Percentiles rank a stretch among this genome's conserved stretches.
Conservation (phyloP, 352 stramenopile genomes). For the Albugo candida region DNA sequence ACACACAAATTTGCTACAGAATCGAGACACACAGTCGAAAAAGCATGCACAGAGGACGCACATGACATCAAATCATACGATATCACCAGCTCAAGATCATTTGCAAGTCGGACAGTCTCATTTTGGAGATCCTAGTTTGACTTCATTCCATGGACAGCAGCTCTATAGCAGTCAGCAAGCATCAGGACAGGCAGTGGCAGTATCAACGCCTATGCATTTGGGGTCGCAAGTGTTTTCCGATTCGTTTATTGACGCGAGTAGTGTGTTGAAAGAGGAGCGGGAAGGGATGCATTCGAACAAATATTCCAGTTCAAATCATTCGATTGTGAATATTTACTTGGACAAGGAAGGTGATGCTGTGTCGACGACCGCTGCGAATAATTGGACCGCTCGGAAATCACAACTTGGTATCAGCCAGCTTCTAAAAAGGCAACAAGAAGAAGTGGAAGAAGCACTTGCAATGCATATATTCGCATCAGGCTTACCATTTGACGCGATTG, state of each 20-base stretch:
- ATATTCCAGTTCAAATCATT: too few relatives aligned
- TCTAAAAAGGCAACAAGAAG: conserved; percentile 41
- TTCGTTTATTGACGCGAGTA: neutral
- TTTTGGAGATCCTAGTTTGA: neutral
- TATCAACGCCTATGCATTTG: neutral
- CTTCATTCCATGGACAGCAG: neutral
- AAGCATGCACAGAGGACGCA: too few relatives aligned
- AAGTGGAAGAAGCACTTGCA: conserved; percentile 52
- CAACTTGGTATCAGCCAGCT: conserved; percentile 25
- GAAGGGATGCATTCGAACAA: too few relatives aligned
- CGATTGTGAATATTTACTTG: too few relatives aligned
- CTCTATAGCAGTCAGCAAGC: neutral
- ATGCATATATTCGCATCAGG: conserved; percentile 70
- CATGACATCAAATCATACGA: conserved; percentile 4
- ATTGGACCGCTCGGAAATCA: conserved; percentile 13
- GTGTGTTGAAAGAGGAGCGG: neutral
- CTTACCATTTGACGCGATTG: conserved; percentile 54
- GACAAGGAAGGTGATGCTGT: neutral
- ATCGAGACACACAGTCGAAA: conserved; percentile 1
- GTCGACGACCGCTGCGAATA: neutral
- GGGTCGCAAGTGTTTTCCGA: neutral
- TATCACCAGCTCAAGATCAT: conserved; percentile 6
- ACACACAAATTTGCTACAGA: conserved; percentile 13
- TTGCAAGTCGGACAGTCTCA: conserved; percentile 10
- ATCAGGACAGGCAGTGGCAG: neutral